Conservation (phyloP, 192 early-diverging fungal species). For the Coemansia sp. region DNA sequence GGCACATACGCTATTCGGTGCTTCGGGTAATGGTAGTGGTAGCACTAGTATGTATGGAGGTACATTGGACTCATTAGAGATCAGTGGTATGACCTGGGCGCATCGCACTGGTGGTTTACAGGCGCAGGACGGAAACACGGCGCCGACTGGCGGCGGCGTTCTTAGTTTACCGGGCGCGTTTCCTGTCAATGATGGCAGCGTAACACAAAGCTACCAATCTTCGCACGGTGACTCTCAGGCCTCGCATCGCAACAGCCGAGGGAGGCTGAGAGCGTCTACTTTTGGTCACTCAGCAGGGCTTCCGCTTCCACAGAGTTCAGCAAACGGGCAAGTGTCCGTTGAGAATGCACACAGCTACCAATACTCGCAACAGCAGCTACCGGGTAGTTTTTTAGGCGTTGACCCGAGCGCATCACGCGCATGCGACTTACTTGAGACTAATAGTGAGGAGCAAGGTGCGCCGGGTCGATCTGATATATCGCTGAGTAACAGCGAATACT, state of each 20-base stretch:
- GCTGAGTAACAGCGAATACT: slow-evolving; percentile 37
- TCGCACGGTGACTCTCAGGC: slow-evolving; percentile 13
- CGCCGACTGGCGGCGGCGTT: not conserved
- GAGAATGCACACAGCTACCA: slow-evolving; percentile 10
- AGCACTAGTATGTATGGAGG: slow-evolving; percentile 3
- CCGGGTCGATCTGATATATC: slow-evolving; percentile 47
- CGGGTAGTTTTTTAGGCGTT: slow-evolving; percentile 55
- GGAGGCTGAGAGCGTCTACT: slow-evolving; percentile 22
- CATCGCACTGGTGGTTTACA: not conserved
- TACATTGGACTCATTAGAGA: not conserved
- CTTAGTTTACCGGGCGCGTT: slow-evolving; percentile 31
- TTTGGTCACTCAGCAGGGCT: slow-evolving; percentile 11
- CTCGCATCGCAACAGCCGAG: slow-evolving; percentile 8
- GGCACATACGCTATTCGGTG: slow-evolving; percentile 1
- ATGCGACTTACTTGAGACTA: slow-evolving; percentile 25
- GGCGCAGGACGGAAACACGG: not conserved
- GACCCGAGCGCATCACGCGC: slow-evolving; percentile 51
- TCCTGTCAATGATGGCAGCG: slow-evolving; percentile 13
- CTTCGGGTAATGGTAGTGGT: not conserved
- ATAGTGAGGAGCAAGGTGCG: slow-evolving; percentile 35
- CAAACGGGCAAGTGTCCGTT: not conserved
- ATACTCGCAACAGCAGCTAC: slow-evolving; percentile 9
- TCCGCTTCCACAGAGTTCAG: not conserved
- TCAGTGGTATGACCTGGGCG: slow-evolving; percentile 9
- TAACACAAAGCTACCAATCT: slow-evolving; percentile 12